These are phyloP conservation scores for Xylariaceae sp. DNA, from an alignment of 2,329 filamentous ascomycete genomes.

Conservation along the genomic window DNA sequence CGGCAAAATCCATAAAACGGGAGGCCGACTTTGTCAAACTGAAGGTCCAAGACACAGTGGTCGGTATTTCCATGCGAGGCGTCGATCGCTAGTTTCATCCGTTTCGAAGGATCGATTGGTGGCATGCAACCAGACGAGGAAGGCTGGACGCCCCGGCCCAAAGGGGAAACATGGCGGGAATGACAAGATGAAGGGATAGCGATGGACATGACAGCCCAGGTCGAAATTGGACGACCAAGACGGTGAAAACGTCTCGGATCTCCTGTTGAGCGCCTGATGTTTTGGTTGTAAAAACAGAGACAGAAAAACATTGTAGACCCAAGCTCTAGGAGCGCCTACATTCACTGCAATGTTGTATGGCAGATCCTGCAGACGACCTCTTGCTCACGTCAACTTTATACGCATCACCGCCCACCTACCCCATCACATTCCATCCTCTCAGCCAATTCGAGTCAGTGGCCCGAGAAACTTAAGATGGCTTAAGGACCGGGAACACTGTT, in stretches of 20 bases:
- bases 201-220: slow-evolving; percentile 46
- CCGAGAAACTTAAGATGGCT: not conserved
- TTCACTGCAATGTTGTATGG: slow-evolving; percentile 70
- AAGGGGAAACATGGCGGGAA: slow-evolving; percentile 1
- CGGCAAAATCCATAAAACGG: not conserved
- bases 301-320: slow-evolving; percentile 64
- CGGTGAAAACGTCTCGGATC: slow-evolving; percentile 61
- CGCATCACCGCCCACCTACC: slow-evolving; percentile 25
- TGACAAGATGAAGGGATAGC: slow-evolving; percentile 21
- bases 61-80: not conserved
- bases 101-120: slow-evolving; percentile 4
- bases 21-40: not conserved
- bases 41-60: not conserved
- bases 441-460: not conserved
- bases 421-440: slow-evolving; percentile 6
- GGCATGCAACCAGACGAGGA: not conserved
- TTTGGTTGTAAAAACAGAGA: slow-evolving; percentile 84
- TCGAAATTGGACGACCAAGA: slow-evolving; percentile 61
- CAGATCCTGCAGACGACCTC: slow-evolving; percentile 39
- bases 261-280: slow-evolving; percentile 73
- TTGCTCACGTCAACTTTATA: slow-evolving; percentile 29
- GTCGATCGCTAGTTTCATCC: not conserved
- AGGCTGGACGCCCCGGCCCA: not conserved
- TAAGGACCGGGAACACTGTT: not conserved
- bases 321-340: slow-evolving; percentile 44